A percentile compares a stretch with the other conserved stretches of the same genome.
Conservation (phyloP, 805 yeast genomes). For the Starmerella sirachaensis region DNA sequence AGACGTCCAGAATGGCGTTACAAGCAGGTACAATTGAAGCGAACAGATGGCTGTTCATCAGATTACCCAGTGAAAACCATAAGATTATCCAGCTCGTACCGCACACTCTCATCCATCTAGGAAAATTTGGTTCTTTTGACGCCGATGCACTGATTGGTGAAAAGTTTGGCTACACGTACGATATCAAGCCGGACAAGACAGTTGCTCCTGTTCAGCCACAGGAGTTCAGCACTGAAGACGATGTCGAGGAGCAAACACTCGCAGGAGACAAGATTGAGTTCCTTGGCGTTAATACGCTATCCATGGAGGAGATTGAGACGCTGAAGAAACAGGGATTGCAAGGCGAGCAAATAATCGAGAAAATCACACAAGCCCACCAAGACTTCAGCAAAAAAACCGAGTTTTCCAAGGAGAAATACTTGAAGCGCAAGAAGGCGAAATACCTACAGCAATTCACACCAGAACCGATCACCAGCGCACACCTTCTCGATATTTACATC, state of each 20-base stretch:
- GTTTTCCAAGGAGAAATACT: constrained; percentile 82
- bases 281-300: constrained; percentile 55
- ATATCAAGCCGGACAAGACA: constrained; percentile 45
- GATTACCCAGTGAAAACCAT: constrained; percentile 70
- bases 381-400: constrained; percentile 81
- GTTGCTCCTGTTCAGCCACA: constrained; percentile 24
- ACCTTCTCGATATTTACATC: constrained; percentile 56
- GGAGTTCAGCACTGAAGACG: constrained; percentile 29
- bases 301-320: constrained; percentile 70
- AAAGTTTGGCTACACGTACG: constrained; percentile 83
- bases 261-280: constrained; percentile 56
- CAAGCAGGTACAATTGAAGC: constrained; percentile 31
- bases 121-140: constrained; percentile 81
- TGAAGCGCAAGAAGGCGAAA: constrained; percentile 84
- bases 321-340: constrained; percentile 62
- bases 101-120: constrained; percentile 55
- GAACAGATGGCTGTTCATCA: constrained; percentile 48
- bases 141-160: constrained; percentile 67
- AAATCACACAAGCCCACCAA: constrained; percentile 70
- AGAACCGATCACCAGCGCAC: constrained; percentile 58
- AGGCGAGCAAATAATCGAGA: constrained; percentile 69
- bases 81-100: constrained; percentile 58
- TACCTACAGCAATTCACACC: constrained; percentile 77
- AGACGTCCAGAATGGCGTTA: too few species aligned
- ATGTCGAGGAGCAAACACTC: constrained; percentile 46